Evolutionary conservation across 2,329 filamentous ascomycete species (phyloP).

Genomic region (Eutypa lata): DNA sequence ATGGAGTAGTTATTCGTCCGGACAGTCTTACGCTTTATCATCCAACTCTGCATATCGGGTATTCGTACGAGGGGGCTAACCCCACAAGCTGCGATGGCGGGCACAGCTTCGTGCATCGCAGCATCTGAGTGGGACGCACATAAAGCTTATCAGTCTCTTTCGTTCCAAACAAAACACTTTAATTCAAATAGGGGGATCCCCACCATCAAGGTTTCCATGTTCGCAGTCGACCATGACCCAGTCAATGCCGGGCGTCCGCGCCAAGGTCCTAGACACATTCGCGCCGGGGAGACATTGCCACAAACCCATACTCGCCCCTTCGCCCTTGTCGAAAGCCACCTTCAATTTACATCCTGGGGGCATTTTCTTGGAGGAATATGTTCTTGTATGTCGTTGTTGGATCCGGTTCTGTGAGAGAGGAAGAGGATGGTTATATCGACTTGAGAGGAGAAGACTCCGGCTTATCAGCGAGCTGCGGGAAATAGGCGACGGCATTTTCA

Average conservation of each 20-base stretch:
- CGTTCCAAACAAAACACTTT: too few species aligned
- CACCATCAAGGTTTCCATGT: constrained; percentile 55
- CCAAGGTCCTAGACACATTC: constrained; percentile 58
- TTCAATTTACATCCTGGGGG: constrained; percentile 38
- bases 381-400: too few species aligned
- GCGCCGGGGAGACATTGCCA: constrained; percentile 64
- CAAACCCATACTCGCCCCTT: constrained; percentile 49
- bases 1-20: background rate
- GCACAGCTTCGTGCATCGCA: constrained; percentile 56
- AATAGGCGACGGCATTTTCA: too few species aligned
- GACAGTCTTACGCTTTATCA: constrained; percentile 54
- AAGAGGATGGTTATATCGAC: too few species aligned
- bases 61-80: constrained; percentile 56
- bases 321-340: constrained; percentile 45
- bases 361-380: constrained; percentile 12
- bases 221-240: constrained; percentile 64
- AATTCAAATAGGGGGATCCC: too few species aligned
- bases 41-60: constrained; percentile 53
- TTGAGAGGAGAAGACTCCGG: too few species aligned
- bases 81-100: constrained; percentile 52
- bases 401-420: too few species aligned
- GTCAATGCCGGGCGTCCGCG: constrained; percentile 59
- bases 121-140: constrained; percentile 34
- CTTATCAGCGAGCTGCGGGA: too few species aligned
- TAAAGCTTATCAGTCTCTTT: too few species aligned